phyloP scores from a whole-genome alignment of 148 eudicot genomes.

The Camellia granthamiana region DNA sequence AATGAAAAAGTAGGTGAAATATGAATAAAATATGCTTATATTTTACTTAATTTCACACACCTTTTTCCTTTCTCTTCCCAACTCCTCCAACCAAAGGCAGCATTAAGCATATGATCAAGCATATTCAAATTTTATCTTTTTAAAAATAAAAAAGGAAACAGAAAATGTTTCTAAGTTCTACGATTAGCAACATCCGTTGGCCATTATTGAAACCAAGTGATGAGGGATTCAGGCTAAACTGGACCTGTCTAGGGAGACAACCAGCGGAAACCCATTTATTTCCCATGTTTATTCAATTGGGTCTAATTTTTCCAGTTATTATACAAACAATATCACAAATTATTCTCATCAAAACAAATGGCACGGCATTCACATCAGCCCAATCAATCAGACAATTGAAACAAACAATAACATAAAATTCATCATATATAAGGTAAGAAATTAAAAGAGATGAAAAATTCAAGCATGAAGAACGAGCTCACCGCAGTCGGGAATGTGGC shows the following conservation, averaged over 20 bases:
- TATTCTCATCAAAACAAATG: background rate
- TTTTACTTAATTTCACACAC: too few relatives aligned
- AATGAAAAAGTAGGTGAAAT: too few relatives aligned
- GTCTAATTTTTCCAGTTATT: background rate
- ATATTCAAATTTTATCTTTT: background rate
- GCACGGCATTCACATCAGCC: background rate
- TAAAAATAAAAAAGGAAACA: background rate
- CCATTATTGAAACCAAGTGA: background rate
- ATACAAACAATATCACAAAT: background rate
- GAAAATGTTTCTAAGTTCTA: background rate
- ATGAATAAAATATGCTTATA: too few relatives aligned
- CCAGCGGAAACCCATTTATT: background rate
- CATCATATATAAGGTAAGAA: too few relatives aligned
- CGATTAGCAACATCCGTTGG: background rate
- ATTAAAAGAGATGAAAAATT: too few relatives aligned
- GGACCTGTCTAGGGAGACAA: background rate
- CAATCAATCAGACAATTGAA: background rate
- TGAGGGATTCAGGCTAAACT: background rate
- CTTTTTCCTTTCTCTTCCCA: too few relatives aligned
- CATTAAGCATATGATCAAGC: background rate
- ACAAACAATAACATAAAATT: background rate
- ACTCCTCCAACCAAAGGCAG: too few relatives aligned
- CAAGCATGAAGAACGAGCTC: slow-evolving; percentile 23
- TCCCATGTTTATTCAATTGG: background rate
- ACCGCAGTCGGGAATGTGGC: slow-evolving; percentile 90